Conservation (phyloP, 1,139 yeast species). For the Sugiyamaella xylanicola region DNA sequence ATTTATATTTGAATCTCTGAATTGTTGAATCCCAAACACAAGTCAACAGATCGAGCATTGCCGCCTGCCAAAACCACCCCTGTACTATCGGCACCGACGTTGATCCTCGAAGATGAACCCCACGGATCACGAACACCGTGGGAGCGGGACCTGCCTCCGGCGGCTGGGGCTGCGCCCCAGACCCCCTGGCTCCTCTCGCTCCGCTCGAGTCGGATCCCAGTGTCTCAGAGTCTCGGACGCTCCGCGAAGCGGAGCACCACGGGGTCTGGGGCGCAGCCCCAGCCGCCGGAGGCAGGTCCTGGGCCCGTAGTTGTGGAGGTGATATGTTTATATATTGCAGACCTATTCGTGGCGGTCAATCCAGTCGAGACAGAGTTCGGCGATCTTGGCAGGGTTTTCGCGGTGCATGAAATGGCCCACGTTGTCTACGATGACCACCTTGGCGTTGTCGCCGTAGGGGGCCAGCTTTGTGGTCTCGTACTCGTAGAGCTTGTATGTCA, state of each 20-base stretch:
- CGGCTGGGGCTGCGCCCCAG: conserved; percentile 1
- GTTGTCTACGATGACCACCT: conserved; percentile 26
- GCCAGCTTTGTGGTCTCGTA: conserved; percentile 21
- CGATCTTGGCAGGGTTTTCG: conserved; percentile 32
- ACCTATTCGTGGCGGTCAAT: conserved; percentile 20
- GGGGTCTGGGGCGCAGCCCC: conserved; percentile 1
- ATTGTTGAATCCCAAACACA: too few species aligned
- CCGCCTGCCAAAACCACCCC: too few species aligned
- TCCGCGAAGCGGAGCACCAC: background rate
- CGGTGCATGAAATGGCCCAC: conserved; percentile 38
- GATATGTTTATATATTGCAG: too few species aligned
- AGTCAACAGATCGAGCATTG: too few species aligned
- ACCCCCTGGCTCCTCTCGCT: background rate
- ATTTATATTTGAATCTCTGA: too few species aligned
- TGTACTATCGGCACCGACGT: too few species aligned
- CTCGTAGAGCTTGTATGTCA: conserved; percentile 28
- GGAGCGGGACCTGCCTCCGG: too few species aligned
- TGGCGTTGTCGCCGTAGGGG: conserved; percentile 18
- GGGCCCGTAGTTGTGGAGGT: too few species aligned
- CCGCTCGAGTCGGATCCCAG: background rate
- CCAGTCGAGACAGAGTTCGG: conserved; percentile 25
- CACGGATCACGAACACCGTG: too few species aligned
- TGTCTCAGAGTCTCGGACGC: too few species aligned
- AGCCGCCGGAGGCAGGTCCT: background rate
- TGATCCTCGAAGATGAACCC: too few species aligned